phyloP scores from a whole-genome alignment of 495 filamentous ascomycete genomes.

The Neohortaea acidophila region DNA sequence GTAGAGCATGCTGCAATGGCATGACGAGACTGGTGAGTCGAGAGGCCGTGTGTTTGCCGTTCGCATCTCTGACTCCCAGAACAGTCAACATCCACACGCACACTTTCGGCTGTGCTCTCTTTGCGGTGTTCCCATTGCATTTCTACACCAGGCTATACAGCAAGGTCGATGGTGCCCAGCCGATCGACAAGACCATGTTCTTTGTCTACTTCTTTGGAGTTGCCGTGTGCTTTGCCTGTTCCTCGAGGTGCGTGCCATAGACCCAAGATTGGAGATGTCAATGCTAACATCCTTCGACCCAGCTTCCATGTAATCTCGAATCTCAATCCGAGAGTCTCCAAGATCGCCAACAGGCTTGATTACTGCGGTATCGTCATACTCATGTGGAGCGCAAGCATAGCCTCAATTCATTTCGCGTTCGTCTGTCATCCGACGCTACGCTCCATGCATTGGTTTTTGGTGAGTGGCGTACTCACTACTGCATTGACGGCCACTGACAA shows the following conservation, averaged over 20 bases:
- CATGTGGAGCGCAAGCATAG: constrained; percentile 39
- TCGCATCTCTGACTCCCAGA: neutral
- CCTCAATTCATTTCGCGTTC: constrained; percentile 39
- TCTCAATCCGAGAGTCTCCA: constrained; percentile 29
- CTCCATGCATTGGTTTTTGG: constrained; percentile 27
- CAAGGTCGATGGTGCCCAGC: constrained; percentile 22
- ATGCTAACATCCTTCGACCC: constrained; percentile 13
- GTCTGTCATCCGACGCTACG: constrained; percentile 27
- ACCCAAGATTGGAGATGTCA: neutral
- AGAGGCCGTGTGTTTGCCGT: neutral
- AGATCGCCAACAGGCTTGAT: constrained; percentile 33
- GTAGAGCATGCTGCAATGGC: constrained; percentile 16
- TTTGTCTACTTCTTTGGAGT: constrained; percentile 36
- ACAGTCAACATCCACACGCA: constrained; percentile 41
- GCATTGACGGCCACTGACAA: constrained; percentile 1
- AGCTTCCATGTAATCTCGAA: constrained; percentile 37
- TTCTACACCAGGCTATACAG: constrained; percentile 25
- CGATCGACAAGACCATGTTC: constrained; percentile 32
- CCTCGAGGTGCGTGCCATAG: constrained; percentile 26
- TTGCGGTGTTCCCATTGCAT: constrained; percentile 28
- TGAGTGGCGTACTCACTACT: constrained; percentile 2
- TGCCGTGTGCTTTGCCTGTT: constrained; percentile 37
- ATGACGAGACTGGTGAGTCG: constrained; percentile 31
- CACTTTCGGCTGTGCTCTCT: constrained; percentile 33
- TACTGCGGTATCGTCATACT: constrained; percentile 38